Base-by-base conservation (phyloP, 83 land plant species). In the Diphasiastrum complanatum region DNA sequence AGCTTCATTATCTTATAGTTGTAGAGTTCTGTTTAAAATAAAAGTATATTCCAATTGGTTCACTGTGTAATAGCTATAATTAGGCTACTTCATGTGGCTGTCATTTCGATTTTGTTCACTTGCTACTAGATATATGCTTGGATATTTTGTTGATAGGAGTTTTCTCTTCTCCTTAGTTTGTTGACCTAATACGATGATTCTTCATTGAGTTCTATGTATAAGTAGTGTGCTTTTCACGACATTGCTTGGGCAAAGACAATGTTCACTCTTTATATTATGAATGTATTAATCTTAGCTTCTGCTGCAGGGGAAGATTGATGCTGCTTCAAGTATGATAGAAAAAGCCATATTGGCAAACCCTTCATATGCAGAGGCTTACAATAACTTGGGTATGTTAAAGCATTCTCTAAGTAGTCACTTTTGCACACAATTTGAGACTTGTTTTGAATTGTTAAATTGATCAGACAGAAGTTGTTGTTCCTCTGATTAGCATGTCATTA, bases 301-400 rank as follows among this genome's bases (percentile, higher is more conserved):
- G 8, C 6, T 49, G 41, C 80, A 92, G 98, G 98, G 98, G 24
- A 92, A 92, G 67, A 88, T 92, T 87, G 98, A 92, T 83, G 81
- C 91, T 36, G 98, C 98, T 40, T 89, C 91, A 34, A 74, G 78
- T 67, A 88, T 92, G 98, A 85, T 92, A 67, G 98, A 92, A 65
- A 92, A 88, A 68, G 98, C 98, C 22, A 92, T 92, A 55, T 20
- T 73, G 61, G 96, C 96, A 53, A 92, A 92, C 68, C 82, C 96
- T 5, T 72, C 98, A 47, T 92, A 92, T 79, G 87, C 98, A 18
- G 98, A 92, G 68, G 98, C 98, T 51, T 92, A 92, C 63, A 92
- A 92, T 69, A 92, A 92, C 58, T 70, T 92, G 65, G 98, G 96
- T 88, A 47, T 25, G 71, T 32, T 12, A 11, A n/a, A 38, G 12